Evolutionary conservation across 345 rosid genomes (phyloP).

Genomic region (Combretum micranthum): DNA sequence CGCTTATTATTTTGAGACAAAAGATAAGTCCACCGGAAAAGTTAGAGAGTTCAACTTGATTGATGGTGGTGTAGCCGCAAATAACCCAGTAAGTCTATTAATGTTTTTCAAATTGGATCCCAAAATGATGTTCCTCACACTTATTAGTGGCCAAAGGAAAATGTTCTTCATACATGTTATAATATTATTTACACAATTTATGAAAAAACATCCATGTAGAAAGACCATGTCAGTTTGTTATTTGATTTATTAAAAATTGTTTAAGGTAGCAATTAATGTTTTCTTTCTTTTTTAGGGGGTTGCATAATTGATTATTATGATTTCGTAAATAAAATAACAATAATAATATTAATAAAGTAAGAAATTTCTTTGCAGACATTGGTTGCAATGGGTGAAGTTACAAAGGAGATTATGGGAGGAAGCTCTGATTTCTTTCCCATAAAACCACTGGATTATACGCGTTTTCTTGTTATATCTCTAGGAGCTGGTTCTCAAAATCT

Average conservation of each 20-base stretch:
- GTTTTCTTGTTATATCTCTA: conserved; percentile 50
- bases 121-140: no score
- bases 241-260: neutral
- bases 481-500: conserved; percentile 44
- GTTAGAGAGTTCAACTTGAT: conserved; percentile 33
- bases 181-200: no score
- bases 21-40: conserved; percentile 10
- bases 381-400: conserved; percentile 36
- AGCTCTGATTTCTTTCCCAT: conserved; percentile 32
- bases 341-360: neutral
- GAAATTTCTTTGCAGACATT: conserved; percentile 9
- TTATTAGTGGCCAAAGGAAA: no score
- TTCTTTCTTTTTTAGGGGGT: neutral
- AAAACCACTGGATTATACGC: conserved; percentile 35
- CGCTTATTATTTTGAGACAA: conserved; percentile 30
- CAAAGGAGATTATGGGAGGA: conserved; percentile 23
- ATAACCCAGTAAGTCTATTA: conserved; percentile 30
- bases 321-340: no score
- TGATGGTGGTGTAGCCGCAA: conserved; percentile 49
- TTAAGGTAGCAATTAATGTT: neutral
- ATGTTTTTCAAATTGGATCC: no score
- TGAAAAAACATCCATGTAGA: no score
- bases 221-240: no score
- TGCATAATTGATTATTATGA: neutral
- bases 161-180: no score